phyloP scores from a whole-genome alignment of 2,329 filamentous ascomycete species.

The Plectosphaerella sp. region DNA sequence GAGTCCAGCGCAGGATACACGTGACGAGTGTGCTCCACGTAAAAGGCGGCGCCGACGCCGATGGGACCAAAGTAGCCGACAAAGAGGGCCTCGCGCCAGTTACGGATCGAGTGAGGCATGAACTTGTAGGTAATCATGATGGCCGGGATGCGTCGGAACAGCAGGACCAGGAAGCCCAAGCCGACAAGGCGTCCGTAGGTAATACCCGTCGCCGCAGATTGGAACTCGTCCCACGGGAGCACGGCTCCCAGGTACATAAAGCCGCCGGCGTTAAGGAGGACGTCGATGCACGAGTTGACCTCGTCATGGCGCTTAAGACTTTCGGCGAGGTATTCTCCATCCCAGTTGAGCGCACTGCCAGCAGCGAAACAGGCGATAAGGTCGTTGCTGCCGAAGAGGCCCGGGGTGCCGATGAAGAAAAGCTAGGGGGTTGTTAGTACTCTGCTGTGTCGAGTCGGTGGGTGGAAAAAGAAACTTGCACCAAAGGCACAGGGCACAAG shows the following conservation, averaged over 20 bases:
- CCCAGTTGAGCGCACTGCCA: constrained; percentile 57
- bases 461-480: constrained; percentile 15
- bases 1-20: constrained; percentile 29
- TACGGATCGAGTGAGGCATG: constrained; percentile 46
- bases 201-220: constrained; percentile 48
- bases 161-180: constrained; percentile 47
- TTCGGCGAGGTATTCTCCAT: constrained; percentile 52
- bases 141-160: constrained; percentile 53
- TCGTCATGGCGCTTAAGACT: constrained; percentile 53
- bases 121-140: constrained; percentile 49
- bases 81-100: constrained; percentile 54
- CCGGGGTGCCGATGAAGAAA: constrained; percentile 54
- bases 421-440: constrained; percentile 28
- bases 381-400: constrained; percentile 54
- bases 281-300: constrained; percentile 54
- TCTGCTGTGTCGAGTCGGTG: not conserved
- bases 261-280: constrained; percentile 54
- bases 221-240: constrained; percentile 51
- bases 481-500: constrained; percentile 47
- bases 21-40: constrained; percentile 49
- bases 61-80: constrained; percentile 72
- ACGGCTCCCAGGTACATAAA: constrained; percentile 56
- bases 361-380: constrained; percentile 58
- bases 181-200: constrained; percentile 44
- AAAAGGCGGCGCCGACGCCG: constrained; percentile 72